Evolutionary conservation across 108 stramenopile species (phyloP).

Genomic region (Skeletonema grethae): DNA sequence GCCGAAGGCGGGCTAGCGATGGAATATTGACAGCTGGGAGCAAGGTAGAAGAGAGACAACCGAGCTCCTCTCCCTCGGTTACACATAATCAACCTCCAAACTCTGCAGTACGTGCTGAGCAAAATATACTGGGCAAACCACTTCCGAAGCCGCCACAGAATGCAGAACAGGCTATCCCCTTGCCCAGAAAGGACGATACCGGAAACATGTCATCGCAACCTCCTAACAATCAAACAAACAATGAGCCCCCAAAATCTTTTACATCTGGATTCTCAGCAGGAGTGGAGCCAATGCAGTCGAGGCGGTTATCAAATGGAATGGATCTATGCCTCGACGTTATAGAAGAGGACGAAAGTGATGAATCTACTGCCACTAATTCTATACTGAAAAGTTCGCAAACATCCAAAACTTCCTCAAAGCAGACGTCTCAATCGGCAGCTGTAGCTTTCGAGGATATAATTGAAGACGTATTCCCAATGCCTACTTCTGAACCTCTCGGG

Average conservation of each 20-base stretch:
- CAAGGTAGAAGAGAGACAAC: background rate
- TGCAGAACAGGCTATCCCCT: background rate
- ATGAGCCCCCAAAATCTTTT: background rate
- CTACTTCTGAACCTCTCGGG: conserved; percentile 17
- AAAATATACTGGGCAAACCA: background rate
- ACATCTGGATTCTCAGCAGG: background rate
- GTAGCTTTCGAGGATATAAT: background rate
- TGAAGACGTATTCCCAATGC: background rate
- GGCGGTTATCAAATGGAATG: background rate
- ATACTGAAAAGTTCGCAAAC: background rate
- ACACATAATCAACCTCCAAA: background rate
- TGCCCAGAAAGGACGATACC: background rate
- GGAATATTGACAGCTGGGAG: background rate
- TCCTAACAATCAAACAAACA: background rate
- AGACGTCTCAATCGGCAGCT: background rate
- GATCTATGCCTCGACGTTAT: background rate
- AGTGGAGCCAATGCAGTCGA: background rate
- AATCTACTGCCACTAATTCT: background rate
- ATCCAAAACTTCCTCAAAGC: background rate
- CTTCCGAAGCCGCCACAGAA: background rate
- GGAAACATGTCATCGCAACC: background rate
- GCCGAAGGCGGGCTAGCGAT: background rate
- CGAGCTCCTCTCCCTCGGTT: background rate
- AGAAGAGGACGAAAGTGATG: background rate
- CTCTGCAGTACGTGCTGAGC: background rate